Evolutionary conservation across 257 asterid species (phyloP).

Genomic region (Scutellaria minor): DNA sequence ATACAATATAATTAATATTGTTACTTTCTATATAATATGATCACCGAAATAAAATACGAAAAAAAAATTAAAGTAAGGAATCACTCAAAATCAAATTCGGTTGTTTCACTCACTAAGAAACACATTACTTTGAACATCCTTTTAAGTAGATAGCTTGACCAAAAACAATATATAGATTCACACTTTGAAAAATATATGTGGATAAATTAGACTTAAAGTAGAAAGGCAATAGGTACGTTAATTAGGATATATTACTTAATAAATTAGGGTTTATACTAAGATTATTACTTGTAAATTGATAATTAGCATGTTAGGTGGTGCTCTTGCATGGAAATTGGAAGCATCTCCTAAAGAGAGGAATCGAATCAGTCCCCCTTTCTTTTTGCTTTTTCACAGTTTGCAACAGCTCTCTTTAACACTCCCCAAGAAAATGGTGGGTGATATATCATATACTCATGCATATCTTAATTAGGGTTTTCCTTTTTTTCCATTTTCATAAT

Average conservation of each 20-base stretch:
- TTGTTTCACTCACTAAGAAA: too few relatives aligned
- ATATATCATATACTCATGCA: constrained; percentile 33
- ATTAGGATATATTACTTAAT: not conserved
- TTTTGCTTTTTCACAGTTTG: constrained; percentile 79
- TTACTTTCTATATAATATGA: too few relatives aligned
- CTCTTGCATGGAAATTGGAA: constrained; percentile 48
- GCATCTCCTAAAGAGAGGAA: constrained; percentile 78
- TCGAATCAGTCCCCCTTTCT: constrained; percentile 66
- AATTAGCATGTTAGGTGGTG: not conserved
- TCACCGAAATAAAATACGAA: too few relatives aligned
- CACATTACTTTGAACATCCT: too few relatives aligned
- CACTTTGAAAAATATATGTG: too few relatives aligned
- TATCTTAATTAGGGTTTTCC: constrained; percentile 29
- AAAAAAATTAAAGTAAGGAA: too few relatives aligned
- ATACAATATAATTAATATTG: too few relatives aligned
- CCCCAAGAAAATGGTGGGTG: constrained; percentile 93
- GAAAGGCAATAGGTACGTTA: not conserved
- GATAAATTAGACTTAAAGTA: too few relatives aligned
- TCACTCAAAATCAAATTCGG: too few relatives aligned
- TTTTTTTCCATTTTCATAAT: constrained; percentile 32
- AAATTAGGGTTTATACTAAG: not conserved
- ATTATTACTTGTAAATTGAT: not conserved
- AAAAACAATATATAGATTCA: too few relatives aligned
- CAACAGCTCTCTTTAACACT: constrained; percentile 78
- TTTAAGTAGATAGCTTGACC: too few relatives aligned